Evolutionary conservation across 306 rosid species (phyloP), one percentile per base, ranked within the genome.

Genomic region (Acacia confusa): DNA sequence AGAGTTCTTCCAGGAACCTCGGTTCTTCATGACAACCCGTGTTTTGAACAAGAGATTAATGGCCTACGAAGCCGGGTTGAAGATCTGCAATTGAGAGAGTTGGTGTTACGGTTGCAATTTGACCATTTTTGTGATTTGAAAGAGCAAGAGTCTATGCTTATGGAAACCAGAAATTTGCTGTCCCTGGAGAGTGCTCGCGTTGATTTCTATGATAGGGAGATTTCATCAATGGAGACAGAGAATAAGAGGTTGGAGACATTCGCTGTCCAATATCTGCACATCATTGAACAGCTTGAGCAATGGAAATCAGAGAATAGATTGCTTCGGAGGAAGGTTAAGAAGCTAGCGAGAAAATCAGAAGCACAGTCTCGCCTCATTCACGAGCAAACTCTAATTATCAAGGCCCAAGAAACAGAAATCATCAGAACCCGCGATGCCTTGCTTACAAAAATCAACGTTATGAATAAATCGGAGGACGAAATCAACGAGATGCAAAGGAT

Each of bases 141-240:
- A 84, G 97, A 91, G 77, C 72, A 79, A 81, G 92, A 91, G 78
- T 79, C 85, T 72, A 7, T 83, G 77, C 82, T 89, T 22, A 5
- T 60, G 75, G 92, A 90, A 84, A 70, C 89, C 1, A 82, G 44
- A 47, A 88, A 84, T 89, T 76, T 76, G 58, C 55, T 91, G 86
- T 65, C 83, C 9, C 19, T 89, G 72, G 92, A 88, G 81, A 81
- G 40, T 48, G 79, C 88, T 57, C 90, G 36, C 14, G 87, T 72
- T 57, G 91, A 84, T 55, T 90, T 91, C 74, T 81, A 92, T 81
- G 84, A 88, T 25, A 90, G 47, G 74, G 95, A 90, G 86, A 71
- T 82, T 81, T 79, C 88, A 14, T 60, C 79, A 34, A 64, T 84
- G 87, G 90, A 86, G 83, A 83, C 38, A 16, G 94, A 84, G 77